These are phyloP conservation scores for Pseudodiploospora longispora DNA, from an alignment of 2,329 filamentous ascomycete genomes.

Conservation along the genomic window DNA sequence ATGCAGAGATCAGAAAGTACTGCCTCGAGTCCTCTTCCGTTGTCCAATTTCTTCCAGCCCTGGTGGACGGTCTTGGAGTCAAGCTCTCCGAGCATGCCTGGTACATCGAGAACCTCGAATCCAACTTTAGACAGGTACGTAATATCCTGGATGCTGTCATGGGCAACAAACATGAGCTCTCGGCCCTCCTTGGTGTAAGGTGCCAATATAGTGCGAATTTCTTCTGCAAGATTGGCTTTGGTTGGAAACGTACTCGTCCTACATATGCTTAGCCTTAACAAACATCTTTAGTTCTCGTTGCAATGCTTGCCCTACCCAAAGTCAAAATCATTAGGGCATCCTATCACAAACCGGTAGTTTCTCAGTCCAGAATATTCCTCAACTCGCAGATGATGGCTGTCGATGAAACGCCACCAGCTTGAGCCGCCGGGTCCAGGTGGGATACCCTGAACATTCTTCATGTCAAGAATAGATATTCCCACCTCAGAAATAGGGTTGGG, in stretches of 20 bases:
- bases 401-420: conserved; percentile 61
- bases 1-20: conserved; percentile 61
- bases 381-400: conserved; percentile 68
- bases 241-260: conserved; percentile 36
- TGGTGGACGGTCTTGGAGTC: conserved; percentile 71
- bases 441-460: conserved; percentile 41
- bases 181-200: conserved; percentile 21
- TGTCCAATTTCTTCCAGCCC: conserved; percentile 44
- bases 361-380: conserved; percentile 56
- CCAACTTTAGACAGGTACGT: conserved; percentile 57
- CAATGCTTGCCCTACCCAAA: conserved; percentile 54
- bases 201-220: conserved; percentile 29
- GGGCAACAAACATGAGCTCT: conserved; percentile 70
- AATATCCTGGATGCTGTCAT: conserved; percentile 62
- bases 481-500: conserved; percentile 71
- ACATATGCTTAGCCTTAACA: conserved; percentile 8
- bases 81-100: conserved; percentile 50
- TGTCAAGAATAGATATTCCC: conserved; percentile 76
- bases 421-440: conserved; percentile 53
- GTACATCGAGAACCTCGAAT: conserved; percentile 47
- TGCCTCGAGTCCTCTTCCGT: conserved; percentile 47
- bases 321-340: conserved; percentile 65
- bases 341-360: conserved; percentile 62
- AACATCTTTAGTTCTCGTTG: not conserved
- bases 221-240: conserved; percentile 22